phyloP scores from a whole-genome alignment of 176 grass and related monocot species.

The Bromus sterilis region DNA sequence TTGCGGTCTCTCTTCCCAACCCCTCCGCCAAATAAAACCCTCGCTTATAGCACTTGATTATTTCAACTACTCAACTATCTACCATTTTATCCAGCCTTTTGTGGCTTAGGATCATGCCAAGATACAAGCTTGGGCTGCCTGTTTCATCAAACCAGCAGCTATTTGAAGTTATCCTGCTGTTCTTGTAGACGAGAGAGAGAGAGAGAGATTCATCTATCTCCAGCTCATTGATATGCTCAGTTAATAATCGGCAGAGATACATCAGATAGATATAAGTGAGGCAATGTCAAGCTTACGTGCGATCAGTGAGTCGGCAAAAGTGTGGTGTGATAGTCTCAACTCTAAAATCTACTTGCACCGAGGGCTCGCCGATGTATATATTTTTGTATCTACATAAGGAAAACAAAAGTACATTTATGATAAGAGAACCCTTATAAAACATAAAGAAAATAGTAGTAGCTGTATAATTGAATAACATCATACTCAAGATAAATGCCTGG shows the following conservation, averaged over 20 bases:
- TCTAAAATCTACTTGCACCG: conserved; percentile 23
- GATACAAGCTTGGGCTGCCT: neutral
- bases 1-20: neutral
- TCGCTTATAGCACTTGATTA: neutral
- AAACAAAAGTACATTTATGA: neutral
- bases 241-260: neutral
- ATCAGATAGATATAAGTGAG: neutral
- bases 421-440: neutral
- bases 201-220: neutral
- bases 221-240: neutral
- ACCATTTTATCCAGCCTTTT: neutral
- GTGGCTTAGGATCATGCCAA: neutral
- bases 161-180: neutral
- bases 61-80: conserved; percentile 1
- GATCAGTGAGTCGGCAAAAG: conserved; percentile 86
- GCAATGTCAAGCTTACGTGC: conserved; percentile 42
- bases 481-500: conserved; percentile 61
- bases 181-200: neutral
- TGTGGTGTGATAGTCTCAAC: conserved; percentile 43
- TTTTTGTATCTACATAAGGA: conserved; percentile 43
- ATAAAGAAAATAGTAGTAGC: neutral
- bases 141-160: neutral
- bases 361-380: conserved; percentile 42
- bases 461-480: neutral
- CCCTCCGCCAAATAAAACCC: neutral